phyloP scores from a whole-genome alignment of 2,329 filamentous ascomycete genomes.

The Fusarium siculi region DNA sequence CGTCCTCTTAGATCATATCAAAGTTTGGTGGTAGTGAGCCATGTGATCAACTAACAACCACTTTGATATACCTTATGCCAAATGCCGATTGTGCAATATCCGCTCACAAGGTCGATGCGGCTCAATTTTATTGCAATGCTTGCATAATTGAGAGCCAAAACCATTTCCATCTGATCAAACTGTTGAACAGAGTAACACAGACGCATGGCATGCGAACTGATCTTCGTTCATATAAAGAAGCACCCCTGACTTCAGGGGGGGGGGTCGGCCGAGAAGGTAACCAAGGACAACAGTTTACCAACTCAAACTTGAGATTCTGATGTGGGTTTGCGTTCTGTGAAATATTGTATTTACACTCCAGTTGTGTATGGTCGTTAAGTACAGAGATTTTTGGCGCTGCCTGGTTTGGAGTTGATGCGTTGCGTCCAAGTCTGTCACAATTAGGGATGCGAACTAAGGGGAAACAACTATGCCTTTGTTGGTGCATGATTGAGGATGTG shows the following conservation, averaged over 20 bases:
- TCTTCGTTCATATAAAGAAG: neutral
- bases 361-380: neutral
- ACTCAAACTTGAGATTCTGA: neutral
- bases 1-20: neutral
- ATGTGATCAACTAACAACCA: neutral
- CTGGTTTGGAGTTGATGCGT: neutral
- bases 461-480: no score
- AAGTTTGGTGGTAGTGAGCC: neutral
- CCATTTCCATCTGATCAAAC: neutral
- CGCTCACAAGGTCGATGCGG: neutral
- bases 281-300: neutral
- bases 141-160: neutral
- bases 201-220: neutral
- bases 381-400: neutral
- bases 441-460: neutral
- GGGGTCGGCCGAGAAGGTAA: neutral
- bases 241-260: conserved; percentile 30
- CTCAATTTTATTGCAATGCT: neutral
- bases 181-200: neutral
- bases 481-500: no score
- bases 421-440: neutral
- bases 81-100: neutral
- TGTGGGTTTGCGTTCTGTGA: neutral
- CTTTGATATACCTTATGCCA: neutral
- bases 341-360: neutral